Evolutionary conservation across 202 grass and related monocot species (phyloP).

Genomic region (Carex arenaria): DNA sequence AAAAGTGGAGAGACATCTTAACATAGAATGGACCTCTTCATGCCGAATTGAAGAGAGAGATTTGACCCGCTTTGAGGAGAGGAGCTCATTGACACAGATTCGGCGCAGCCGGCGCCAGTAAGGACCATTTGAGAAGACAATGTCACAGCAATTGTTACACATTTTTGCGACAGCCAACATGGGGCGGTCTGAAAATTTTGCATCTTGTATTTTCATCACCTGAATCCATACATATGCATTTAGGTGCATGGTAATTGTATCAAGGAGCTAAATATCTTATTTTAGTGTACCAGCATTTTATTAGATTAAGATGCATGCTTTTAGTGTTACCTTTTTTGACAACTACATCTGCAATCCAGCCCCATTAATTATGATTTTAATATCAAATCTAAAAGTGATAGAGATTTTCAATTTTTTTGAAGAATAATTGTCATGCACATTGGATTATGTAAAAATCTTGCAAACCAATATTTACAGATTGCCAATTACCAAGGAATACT

Average conservation of each 20-base stretch:
- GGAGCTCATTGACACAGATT: slow-evolving; percentile 25
- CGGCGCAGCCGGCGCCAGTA: slow-evolving; percentile 34
- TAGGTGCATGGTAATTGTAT: neutral
- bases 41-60: neutral
- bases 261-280: neutral
- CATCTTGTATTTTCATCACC: slow-evolving; percentile 31
- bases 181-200: slow-evolving; percentile 31
- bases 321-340: neutral
- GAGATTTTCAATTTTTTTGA: neutral
- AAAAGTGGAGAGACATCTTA: neutral
- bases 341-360: neutral
- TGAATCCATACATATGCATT: neutral
- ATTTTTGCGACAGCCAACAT: slow-evolving; percentile 1
- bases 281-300: neutral
- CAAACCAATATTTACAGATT: neutral
- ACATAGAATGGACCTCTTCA: slow-evolving; percentile 18
- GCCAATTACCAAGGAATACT: neutral
- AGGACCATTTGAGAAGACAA: slow-evolving; percentile 28
- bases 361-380: neutral
- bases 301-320: neutral
- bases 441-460: neutral
- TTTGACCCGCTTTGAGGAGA: slow-evolving; percentile 19
- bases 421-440: neutral
- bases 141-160: slow-evolving; percentile 7
- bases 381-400: neutral